Evolutionary conservation across 257 asterid species (phyloP), one percentile per base, ranked within the genome.

Genomic region (Nicotiana undulata): DNA sequence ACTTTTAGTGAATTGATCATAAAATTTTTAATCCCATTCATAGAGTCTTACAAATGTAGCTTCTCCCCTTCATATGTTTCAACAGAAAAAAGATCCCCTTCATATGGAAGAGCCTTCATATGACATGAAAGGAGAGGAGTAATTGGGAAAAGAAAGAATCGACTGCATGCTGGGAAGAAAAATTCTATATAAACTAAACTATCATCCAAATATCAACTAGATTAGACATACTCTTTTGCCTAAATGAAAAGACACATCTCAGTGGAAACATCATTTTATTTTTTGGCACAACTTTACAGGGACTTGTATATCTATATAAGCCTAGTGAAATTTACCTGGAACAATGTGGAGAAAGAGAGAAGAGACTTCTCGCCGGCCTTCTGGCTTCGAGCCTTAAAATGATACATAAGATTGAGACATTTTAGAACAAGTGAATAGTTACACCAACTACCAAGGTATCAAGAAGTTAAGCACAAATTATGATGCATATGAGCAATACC

Each of bases 331-430:
- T 24, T 81, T 79, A 89, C 99, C 99, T 94, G 98, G 80, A 90
- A 56, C 82, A 95, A 90, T 13, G 90, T 90, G 63, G 98, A 93
- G 80, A 93, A 60, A 58, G 98, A 96, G 60, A 96, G 90, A 82
- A 92, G 89, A 16, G 97, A 93, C 88, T 93, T 95, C 86, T 95
- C 99, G 80, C 98, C 97, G 86, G 89, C 94, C 88, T 95, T 95
- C 84, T 89, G 97, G 17, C 84, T 87, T 88, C 97, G 89, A 85
- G 92, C 89, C 99, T 96, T 93, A 86, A 88, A 44, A 80, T 77
- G 56, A 56, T 29, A 78, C 58, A 53, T 26, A 63, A 26, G 63
- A 82, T 51, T 15, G 81, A 74, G 63, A 55, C 82, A 82, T 40
- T 11, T 31, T 84, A 82, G 20, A 65, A 17, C 53, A 74, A 70